Evolutionary conservation across 352 stramenopile genomes (phyloP).

Genomic region (Phytophthora nicotianae): DNA sequence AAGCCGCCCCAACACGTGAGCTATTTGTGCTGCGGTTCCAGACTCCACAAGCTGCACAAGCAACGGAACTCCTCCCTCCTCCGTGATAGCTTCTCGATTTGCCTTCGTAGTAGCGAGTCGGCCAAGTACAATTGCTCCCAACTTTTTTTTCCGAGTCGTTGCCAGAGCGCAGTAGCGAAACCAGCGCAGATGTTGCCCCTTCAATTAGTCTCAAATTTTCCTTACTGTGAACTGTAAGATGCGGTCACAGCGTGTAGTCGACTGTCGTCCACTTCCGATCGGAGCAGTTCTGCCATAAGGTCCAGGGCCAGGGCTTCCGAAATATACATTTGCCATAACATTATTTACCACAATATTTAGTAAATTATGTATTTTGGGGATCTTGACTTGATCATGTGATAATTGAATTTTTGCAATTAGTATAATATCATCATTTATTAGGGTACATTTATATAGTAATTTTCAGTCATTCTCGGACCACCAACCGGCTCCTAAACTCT

Average conservation of each 20-base stretch:
- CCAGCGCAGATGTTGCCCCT: neutral
- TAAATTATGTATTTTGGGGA: no score
- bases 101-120: neutral
- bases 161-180: neutral
- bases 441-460: no score
- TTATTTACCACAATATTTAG: no score
- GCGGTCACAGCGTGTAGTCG: neutral
- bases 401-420: no score
- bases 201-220: neutral
- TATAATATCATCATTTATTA: no score
- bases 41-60: neutral
- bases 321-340: no score
- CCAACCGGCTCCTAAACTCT: no score
- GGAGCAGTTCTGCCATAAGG: neutral
- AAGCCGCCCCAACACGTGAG: neutral
- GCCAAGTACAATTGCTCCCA: neutral
- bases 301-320: neutral
- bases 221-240: constrained; percentile 2
- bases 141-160: neutral
- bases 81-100: neutral
- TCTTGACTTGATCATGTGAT: no score
- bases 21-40: neutral
- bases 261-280: neutral
- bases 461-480: no score
- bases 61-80: neutral